phyloP scores from a whole-genome alignment of 2,329 filamentous ascomycete species.

The Didymellaceae sp. region DNA sequence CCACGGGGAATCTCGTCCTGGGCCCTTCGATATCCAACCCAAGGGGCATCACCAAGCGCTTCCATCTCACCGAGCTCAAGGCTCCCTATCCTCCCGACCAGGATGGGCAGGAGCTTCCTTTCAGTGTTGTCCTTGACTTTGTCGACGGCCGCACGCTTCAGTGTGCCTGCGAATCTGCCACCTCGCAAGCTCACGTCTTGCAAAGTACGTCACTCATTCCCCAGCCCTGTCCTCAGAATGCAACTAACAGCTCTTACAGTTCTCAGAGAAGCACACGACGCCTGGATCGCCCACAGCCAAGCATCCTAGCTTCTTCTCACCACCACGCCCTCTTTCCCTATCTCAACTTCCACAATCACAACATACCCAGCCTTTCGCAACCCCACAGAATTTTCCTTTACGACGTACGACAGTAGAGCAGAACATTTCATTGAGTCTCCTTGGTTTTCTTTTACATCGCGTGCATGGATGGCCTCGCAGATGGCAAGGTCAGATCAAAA shows the following conservation, averaged over 20 bases:
- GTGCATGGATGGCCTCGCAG: conserved; percentile 7
- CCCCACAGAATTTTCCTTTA: conserved; percentile 14
- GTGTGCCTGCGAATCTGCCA: conserved; percentile 57
- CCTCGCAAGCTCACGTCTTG: conserved; percentile 45
- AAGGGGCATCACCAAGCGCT: conserved; percentile 74
- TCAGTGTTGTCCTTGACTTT: conserved; percentile 75
- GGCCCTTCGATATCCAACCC: conserved; percentile 70
- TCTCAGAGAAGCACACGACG: conserved; percentile 47
- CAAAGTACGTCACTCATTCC: conserved; percentile 36
- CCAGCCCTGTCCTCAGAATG: no score
- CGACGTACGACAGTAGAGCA: conserved; percentile 18
- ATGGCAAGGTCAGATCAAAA: conserved; percentile 15
- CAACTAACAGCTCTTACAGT: conserved; percentile 35
- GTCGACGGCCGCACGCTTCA: conserved; percentile 67
- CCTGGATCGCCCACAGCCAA: conserved; percentile 45
- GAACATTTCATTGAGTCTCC: conserved; percentile 15
- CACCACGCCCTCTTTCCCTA: neutral
- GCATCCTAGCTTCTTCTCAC: conserved; percentile 15
- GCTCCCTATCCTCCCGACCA: conserved; percentile 83
- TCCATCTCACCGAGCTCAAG: conserved; percentile 84
- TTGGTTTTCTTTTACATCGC: conserved; percentile 4
- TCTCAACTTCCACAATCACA: conserved; percentile 1
- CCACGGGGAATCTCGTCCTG: conserved; percentile 81
- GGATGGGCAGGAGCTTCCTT: conserved; percentile 89
- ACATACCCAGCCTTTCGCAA: conserved; percentile 14